Evolutionary conservation across 2,329 filamentous ascomycete genomes (phyloP).

Genomic region (Laburnicola sp.): DNA sequence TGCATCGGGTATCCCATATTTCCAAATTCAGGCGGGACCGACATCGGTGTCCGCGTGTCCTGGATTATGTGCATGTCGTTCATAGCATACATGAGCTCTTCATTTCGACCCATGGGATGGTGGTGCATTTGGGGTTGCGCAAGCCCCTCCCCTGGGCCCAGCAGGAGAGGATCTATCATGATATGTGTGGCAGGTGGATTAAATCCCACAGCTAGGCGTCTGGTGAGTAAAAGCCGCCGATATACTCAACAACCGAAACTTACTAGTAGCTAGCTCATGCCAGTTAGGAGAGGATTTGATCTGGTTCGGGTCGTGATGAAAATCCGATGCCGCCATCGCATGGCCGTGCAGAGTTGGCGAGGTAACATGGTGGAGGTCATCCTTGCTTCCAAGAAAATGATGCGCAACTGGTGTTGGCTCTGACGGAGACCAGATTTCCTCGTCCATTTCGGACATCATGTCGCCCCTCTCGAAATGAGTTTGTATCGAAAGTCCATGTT

Average conservation of each 20-base stretch:
- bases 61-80: conserved; percentile 42
- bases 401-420: conserved; percentile 40
- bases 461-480: conserved; percentile 33
- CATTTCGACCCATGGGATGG: conserved; percentile 35
- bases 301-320: background rate
- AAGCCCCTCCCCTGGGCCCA: conserved; percentile 32
- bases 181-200: conserved; percentile 40
- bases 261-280: conserved; percentile 36
- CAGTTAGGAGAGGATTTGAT: conserved; percentile 18
- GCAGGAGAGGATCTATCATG: conserved; percentile 43
- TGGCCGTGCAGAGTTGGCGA: conserved; percentile 19
- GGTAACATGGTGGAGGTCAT: conserved; percentile 24
- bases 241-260: conserved; percentile 4
- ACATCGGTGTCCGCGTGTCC: conserved; percentile 29
- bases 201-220: conserved; percentile 27
- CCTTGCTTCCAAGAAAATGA: conserved; percentile 35
- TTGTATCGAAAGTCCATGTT: conserved; percentile 31
- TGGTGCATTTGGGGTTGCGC: conserved; percentile 34
- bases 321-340: background rate
- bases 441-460: conserved; percentile 40
- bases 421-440: conserved; percentile 43
- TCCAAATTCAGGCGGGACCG: conserved; percentile 36
- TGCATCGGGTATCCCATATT: conserved; percentile 41
- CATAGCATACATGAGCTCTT: conserved; percentile 44
- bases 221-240: background rate